phyloP scores from a whole-genome alignment of 495 filamentous ascomycete species.

The Achaetomiella virescens region DNA sequence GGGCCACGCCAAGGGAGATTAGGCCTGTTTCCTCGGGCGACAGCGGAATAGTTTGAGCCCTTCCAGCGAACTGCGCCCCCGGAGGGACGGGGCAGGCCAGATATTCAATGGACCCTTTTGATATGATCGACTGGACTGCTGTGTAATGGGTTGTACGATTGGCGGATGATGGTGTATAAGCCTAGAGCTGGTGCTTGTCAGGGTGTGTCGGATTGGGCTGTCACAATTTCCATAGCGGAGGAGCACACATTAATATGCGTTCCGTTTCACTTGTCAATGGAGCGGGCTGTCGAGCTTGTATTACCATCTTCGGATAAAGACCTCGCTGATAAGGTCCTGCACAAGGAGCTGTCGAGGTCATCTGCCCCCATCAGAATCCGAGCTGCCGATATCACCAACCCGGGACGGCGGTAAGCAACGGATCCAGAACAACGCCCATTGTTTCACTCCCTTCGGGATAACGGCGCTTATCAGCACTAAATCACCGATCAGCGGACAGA shows the following conservation, averaged over 20 bases:
- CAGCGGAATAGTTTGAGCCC: too few species aligned
- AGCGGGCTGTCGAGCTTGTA: too few species aligned
- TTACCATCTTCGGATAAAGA: too few species aligned
- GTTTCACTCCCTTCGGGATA: neutral
- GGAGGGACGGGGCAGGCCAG: too few species aligned
- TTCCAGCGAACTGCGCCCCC: too few species aligned
- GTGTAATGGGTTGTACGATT: constrained; percentile 16
- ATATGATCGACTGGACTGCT: too few species aligned
- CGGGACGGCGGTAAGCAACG: neutral
- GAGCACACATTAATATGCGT: constrained; percentile 2
- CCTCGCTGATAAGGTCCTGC: too few species aligned
- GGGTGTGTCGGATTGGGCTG: neutral
- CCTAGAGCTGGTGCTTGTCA: neutral
- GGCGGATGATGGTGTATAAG: constrained; percentile 11
- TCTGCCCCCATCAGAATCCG: neutral
- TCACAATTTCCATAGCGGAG: neutral
- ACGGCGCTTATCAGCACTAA: neutral
- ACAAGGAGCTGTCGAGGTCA: neutral
- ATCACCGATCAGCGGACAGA: neutral
- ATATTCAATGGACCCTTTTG: too few species aligned
- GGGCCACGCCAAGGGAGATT: too few species aligned
- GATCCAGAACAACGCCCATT: neutral
- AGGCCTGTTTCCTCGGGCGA: too few species aligned
- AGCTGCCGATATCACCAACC: too few species aligned
- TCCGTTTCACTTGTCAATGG: neutral